phyloP scores from a whole-genome alignment of 768 basidiomycete genomes.

The Hydnum rufescens region DNA sequence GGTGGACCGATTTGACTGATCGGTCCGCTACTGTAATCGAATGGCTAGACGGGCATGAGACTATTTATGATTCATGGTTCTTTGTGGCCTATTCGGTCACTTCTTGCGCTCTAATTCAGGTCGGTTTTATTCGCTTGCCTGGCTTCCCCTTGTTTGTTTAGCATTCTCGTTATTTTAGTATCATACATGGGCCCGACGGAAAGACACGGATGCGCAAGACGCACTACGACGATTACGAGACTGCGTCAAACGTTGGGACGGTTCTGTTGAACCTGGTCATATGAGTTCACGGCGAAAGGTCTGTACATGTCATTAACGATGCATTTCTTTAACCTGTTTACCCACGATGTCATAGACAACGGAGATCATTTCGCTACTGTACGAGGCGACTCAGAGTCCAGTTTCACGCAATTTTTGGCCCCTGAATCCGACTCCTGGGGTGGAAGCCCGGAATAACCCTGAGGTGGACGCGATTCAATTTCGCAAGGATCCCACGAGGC shows the following conservation, averaged over 20 bases:
- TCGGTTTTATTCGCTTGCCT: conserved; percentile 18
- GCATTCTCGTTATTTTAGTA: conserved; percentile 38
- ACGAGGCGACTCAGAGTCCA: conserved; percentile 80
- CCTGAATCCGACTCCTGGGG: conserved; percentile 62
- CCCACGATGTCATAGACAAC: conserved; percentile 37
- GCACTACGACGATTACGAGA: conserved; percentile 67
- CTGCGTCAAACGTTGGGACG: conserved; percentile 75
- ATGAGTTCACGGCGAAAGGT: conserved; percentile 85
- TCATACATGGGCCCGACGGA: conserved; percentile 77
- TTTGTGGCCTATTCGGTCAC: conserved; percentile 75
- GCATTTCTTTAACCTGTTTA: not conserved
- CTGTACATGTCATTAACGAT: too few species aligned
- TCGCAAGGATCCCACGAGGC: conserved; percentile 57
- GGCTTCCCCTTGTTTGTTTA: not conserved
- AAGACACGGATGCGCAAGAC: conserved; percentile 51
- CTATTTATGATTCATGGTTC: conserved; percentile 70
- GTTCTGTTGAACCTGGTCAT: conserved; percentile 71
- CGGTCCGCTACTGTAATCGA: conserved; percentile 69
- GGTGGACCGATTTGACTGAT: conserved; percentile 54
- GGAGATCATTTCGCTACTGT: conserved; percentile 79
- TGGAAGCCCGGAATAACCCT: conserved; percentile 13
- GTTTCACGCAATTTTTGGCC: conserved; percentile 10
- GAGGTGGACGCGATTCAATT: conserved; percentile 30
- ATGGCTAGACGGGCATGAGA: conserved; percentile 72
- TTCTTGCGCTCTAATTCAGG: conserved; percentile 79